Base-by-base conservation (phyloP, 139 green algal genomes). In the Chlorella ohadii region DNA sequence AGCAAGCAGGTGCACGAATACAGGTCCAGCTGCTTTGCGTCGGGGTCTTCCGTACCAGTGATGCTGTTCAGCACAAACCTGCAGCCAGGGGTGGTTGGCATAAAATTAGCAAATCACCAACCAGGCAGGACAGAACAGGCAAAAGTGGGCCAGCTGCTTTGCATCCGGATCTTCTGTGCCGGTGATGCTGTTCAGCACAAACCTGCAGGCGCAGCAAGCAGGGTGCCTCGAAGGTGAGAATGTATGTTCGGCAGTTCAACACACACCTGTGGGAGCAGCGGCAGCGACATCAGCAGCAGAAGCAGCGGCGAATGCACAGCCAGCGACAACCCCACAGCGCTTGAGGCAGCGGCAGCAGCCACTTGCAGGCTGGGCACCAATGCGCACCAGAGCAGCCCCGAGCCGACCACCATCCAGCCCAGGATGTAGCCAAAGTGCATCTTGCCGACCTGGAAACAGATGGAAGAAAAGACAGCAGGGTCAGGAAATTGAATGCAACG, bases 391-490 rank as follows among this genome's bases (percentile, higher is more conserved):
- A 99, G 61, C 41, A 95, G 82, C 5, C 90, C 80, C 23, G 90
- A 93, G 57, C 92, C 93, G n/a, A 97, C 89, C 11, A 97, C 93
- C 44, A 88, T 95, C 96, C 96, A 99, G 27, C 96, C 96, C 41
- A 99, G 86, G 72, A 99, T 96, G 71, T 98, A 91, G 20, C 96
- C 96, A 90, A 99, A 98, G 85, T 99, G 95, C 28, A 98, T 87
- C 84, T 98, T 98, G 63, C 93, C 96, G 66, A 93, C 92, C 94
- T 98, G 89, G 55, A 72, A 23, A n/a, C 15, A 2, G 51, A 1
- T 5, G 47, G 1, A 79, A 65, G 41, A n/a, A 7, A 22, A 36
- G n/a, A 17, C 39, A 78, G 27, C 25, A 27, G 65, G 16, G 22
- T 28, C 25, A 19, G 51, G 25, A 17, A 64, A 57, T 12, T 2